These are phyloP conservation scores for Ormosia semicastrata DNA, from an alignment of 306 rosid species.

Conservation along the genomic window DNA sequence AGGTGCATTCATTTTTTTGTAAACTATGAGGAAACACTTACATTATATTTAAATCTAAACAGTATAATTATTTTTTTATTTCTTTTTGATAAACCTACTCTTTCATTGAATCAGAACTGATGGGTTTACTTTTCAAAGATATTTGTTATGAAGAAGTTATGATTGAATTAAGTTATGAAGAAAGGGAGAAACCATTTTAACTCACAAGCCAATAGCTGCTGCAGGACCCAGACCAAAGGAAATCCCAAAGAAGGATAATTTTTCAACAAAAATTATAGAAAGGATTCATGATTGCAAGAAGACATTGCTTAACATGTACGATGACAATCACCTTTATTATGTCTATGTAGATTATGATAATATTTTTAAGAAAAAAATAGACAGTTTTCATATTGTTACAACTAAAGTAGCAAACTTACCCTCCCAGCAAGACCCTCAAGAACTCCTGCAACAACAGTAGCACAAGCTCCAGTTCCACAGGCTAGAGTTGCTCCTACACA, in stretches of 20 bases:
- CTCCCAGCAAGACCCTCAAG: constrained; percentile 89
- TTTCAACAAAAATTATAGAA: background rate
- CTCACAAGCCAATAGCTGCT: background rate
- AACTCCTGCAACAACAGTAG: constrained; percentile 83
- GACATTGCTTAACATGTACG: background rate
- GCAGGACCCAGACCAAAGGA: background rate
- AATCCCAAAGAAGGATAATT: background rate
- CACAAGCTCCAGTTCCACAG: constrained; percentile 99
- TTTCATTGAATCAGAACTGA: background rate
- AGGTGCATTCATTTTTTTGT: background rate
- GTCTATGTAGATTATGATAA: background rate
- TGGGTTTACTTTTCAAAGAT: background rate
- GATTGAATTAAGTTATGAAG: too few species aligned
- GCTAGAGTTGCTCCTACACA: constrained; percentile 87
- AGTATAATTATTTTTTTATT: background rate
- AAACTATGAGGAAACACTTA: background rate
- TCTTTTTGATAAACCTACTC: background rate
- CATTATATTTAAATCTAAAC: background rate
- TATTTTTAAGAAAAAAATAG: background rate
- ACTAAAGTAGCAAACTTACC: constrained; percentile 48
- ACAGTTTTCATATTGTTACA: background rate
- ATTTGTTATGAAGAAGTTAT: background rate
- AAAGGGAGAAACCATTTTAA: background rate
- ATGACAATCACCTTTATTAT: background rate
- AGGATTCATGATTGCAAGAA: background rate